These are phyloP conservation scores for Glycine tomentella DNA, from an alignment of 306 rosid species.

Conservation along the genomic window DNA sequence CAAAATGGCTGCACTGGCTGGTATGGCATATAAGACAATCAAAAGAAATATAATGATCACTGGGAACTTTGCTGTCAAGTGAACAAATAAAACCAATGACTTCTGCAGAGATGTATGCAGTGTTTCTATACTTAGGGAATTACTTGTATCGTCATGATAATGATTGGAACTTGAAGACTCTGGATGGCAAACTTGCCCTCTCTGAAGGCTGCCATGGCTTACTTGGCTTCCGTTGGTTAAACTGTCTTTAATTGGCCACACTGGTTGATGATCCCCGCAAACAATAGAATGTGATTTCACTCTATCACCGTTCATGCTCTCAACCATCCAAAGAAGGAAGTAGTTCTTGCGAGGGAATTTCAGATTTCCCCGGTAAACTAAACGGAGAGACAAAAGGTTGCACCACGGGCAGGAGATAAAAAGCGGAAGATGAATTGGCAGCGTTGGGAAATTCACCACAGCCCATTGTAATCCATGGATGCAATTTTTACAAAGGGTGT, in stretches of 20 bases:
- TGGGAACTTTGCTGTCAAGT: slow-evolving; percentile 82
- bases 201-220: slow-evolving; percentile 51
- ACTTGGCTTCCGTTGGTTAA: slow-evolving; percentile 50
- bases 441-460: slow-evolving; percentile 76
- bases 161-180: slow-evolving; percentile 52
- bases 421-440: slow-evolving; percentile 88
- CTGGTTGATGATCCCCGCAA: slow-evolving; percentile 56
- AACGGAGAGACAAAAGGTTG: slow-evolving; percentile 76
- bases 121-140: slow-evolving; percentile 60
- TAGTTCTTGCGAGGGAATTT: slow-evolving; percentile 83
- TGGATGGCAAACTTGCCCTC: slow-evolving; percentile 55
- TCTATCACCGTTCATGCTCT: slow-evolving; percentile 81
- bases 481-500: slow-evolving; percentile 91
- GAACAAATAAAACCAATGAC: slow-evolving; percentile 71
- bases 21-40: slow-evolving; percentile 77
- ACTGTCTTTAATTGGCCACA: slow-evolving; percentile 58
- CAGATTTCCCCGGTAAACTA: slow-evolving; percentile 71
- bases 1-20: slow-evolving; percentile 85
- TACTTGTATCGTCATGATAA: slow-evolving; percentile 38
- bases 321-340: slow-evolving; percentile 94
- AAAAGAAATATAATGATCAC: slow-evolving; percentile 75
- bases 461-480: slow-evolving; percentile 86
- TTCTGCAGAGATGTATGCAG: slow-evolving; percentile 63
- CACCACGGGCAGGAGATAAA: slow-evolving; percentile 95
- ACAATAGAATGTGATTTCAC: slow-evolving; percentile 55